phyloP scores from a whole-genome alignment of 371 early-diverging fungal genomes.

The Rhizomucor pusillus region DNA sequence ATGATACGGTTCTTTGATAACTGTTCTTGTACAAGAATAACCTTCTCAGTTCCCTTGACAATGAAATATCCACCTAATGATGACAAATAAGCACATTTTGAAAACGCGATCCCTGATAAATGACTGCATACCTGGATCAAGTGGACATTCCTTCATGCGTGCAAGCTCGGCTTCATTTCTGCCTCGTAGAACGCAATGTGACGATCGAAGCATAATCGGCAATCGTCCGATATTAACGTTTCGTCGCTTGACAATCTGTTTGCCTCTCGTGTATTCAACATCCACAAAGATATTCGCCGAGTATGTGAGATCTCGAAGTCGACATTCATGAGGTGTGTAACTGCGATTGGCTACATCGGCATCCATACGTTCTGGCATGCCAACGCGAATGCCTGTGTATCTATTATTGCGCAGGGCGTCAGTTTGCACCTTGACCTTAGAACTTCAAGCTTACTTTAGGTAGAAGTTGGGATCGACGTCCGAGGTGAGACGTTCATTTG shows the following conservation, averaged over 20 bases:
- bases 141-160: conserved; percentile 93
- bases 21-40: conserved; percentile 99
- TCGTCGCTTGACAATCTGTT: conserved; percentile 81
- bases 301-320: conserved; percentile 98
- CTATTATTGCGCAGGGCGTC: conserved; percentile 30
- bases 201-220: conserved; percentile 98
- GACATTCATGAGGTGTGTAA: conserved; percentile 98
- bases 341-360: conserved; percentile 71
- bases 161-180: conserved; percentile 82
- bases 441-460: conserved; percentile 66
- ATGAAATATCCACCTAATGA: conserved; percentile 95
- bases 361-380: conserved; percentile 80
- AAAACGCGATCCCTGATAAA: neutral
- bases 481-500: conserved; percentile 94
- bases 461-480: conserved; percentile 99
- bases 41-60: conserved; percentile 98
- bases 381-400: conserved; percentile 91
- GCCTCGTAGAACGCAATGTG: conserved; percentile 84
- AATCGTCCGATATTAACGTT: conserved; percentile 95
- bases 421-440: neutral
- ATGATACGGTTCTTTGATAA: conserved; percentile 99
- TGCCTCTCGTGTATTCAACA: conserved; percentile 94
- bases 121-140: conserved; percentile 86
- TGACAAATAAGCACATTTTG: conserved; percentile 15
- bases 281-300: conserved; percentile 96